Base-by-base conservation (phyloP, 2,329 filamentous ascomycete genomes). In the Cladosporium sp. region DNA sequence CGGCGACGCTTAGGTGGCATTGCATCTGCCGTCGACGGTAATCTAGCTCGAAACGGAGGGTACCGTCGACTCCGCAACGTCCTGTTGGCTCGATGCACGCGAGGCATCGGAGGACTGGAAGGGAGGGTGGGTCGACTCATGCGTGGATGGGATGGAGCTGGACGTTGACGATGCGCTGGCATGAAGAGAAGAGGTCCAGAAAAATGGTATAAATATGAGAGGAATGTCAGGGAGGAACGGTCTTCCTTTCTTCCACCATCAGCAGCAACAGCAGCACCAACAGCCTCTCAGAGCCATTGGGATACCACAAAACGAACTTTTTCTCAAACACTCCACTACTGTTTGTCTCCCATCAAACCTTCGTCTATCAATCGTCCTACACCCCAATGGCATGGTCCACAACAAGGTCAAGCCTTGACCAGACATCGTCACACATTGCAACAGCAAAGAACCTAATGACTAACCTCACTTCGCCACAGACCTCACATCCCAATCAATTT, bases 1-100 rank as follows among this genome's bases (percentile, higher is more conserved):
- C 67, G 73, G 68, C 61, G 69, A 67, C 71, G 66, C 73, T 74
- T 75, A 70, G 73, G 74, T 75, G 69, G 72, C 74, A 76, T 75
- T 73, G 72, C 73, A 75, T 70, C 67, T 70, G 72, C 69, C 72
- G 66, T 70, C 69, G 70, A 71, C 47, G 50, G 58, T 45, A 42
- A 42, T 55, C 43, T 37, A 55, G 51, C 58, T 59, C 42, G 38
- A 59, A 49, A 55, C 36, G 51, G 58, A 47, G 58, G 40, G 63
- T 68, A 69, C 66, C 66, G 54, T 51, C 55, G 38, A 45, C 59
- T 55, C 54, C 59, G 59, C 30, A 36, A 49, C 45, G 43, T 49
- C 38, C 36, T 54, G 54, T 57, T 60, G 59, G 59, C 49, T 58
- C 45, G 47, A 52, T 60, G 45, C 56, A 59, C 51, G 56, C 56